Evolutionary conservation across 306 rosid genomes (phyloP).

Genomic region (Datisca glomerata): DNA sequence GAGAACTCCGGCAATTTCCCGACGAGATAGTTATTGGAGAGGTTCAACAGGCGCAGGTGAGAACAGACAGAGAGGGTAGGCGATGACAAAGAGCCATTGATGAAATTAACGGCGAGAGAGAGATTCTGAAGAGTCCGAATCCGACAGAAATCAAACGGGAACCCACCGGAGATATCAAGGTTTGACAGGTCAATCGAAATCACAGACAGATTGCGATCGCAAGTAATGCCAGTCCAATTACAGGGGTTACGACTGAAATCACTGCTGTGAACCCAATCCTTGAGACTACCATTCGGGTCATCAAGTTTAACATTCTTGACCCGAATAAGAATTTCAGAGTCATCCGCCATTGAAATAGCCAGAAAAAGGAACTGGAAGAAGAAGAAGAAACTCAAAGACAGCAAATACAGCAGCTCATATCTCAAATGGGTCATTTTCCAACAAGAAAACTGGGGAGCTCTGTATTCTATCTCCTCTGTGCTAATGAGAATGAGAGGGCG

Average conservation of each 20-base stretch:
- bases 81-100: slow-evolving; percentile 34
- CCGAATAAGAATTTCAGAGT: slow-evolving; percentile 33
- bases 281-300: slow-evolving; percentile 37
- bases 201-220: slow-evolving; percentile 29
- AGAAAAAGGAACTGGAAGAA: slow-evolving; percentile 6
- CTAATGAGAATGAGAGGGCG: too few relatives aligned
- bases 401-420: neutral
- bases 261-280: slow-evolving; percentile 28
- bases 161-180: slow-evolving; percentile 27
- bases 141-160: slow-evolving; percentile 58
- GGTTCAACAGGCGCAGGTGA: slow-evolving; percentile 35
- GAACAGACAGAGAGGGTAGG: slow-evolving; percentile 40
- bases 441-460: neutral
- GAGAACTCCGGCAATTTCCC: slow-evolving; percentile 56
- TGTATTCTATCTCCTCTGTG: too few relatives aligned
- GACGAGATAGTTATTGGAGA: slow-evolving; percentile 32
- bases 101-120: slow-evolving; percentile 14
- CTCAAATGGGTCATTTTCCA: slow-evolving; percentile 20
- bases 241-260: slow-evolving; percentile 34
- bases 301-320: slow-evolving; percentile 40
- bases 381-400: slow-evolving; percentile 3
- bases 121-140: slow-evolving; percentile 47
- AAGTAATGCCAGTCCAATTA: slow-evolving; percentile 59
- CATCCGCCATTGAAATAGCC: slow-evolving; percentile 15
- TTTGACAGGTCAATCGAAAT: slow-evolving; percentile 35